phyloP scores from a whole-genome alignment of 805 yeast species.

The Candida montana region DNA sequence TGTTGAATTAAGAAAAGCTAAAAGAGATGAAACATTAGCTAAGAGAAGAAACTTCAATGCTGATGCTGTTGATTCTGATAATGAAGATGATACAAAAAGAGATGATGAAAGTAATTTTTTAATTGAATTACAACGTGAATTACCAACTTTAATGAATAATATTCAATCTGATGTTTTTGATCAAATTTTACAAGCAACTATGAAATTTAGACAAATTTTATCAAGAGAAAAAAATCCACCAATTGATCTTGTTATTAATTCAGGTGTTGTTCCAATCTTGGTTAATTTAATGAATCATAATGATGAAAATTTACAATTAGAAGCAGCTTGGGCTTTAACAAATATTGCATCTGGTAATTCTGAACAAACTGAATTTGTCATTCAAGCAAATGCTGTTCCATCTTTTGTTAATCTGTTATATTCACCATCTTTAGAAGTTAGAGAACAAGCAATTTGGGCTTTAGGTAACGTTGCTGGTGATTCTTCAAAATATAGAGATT shows the following conservation, averaged over 20 bases:
- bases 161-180: conserved; percentile 73
- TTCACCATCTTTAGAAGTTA: conserved; percentile 82
- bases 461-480: conserved; percentile 99
- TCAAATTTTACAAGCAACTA: conserved; percentile 80
- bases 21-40: conserved; percentile 89
- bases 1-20: conserved; percentile 92
- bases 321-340: conserved; percentile 99
- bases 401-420: conserved; percentile 75
- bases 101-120: conserved; percentile 38
- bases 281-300: conserved; percentile 80
- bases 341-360: conserved; percentile 94
- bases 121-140: conserved; percentile 52
- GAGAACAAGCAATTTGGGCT: conserved; percentile 99
- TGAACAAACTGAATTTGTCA: conserved; percentile 84
- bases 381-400: conserved; percentile 92
- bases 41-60: conserved; percentile 80
- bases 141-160: conserved; percentile 82
- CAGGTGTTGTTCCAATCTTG: conserved; percentile 90
- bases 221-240: conserved; percentile 96
- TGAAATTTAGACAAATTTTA: conserved; percentile 86
- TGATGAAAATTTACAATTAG: conserved; percentile 86
- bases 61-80: conserved; percentile 45
- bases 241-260: conserved; percentile 83
- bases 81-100: conserved; percentile 30
- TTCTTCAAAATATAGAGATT: conserved; percentile 84